Base-by-base conservation (phyloP, 257 asterid species). In the Echium plantagineum region DNA sequence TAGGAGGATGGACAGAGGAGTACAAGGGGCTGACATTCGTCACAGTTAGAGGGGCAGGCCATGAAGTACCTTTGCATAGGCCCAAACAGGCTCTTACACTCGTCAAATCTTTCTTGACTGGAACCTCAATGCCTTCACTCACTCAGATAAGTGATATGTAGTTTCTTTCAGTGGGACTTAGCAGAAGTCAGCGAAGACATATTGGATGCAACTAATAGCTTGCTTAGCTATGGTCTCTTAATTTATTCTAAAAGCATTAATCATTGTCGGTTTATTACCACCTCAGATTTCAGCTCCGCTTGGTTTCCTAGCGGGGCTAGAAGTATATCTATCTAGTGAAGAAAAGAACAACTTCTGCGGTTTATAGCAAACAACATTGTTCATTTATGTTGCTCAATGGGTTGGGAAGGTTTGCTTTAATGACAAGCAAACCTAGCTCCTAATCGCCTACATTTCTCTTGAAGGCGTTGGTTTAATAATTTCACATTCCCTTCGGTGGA, bases 1-100 rank as follows among this genome's bases (percentile, higher is more conserved):
- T 90, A 2, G 95, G 88, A 19, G 98, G 98, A 74, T 87, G 98
- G 98, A 85, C 85, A 3, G 86, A 87, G 67, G 91, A 85, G 55
- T 90, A 90, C 63, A 47, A 81, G 38, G 98, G 96, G 70, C 71
- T 87, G 73, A 87, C 85, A 5, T 87, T 82, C 46, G 94, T 87
- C 56, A 78, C 84, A 0, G 90, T 90, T 24, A 80, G 98, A 81
- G 96, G 95, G 22, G 94, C 98, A 9, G 98, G 98, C 26, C 98
- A 87, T 64, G 94, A 90, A 77, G 96, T 87, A 54, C 64, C 98
- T 22, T 72, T 90, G 65, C 96, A 87, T 65, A 84, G 70, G 49
- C 98, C 98, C 0, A 87, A 82, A 65, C 88, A 78, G 68, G 94
- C 96, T 58, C 74, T 90, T 21, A 84, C 86, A 2, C 85, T 90